These are phyloP conservation scores for Nicotiana tomentosiformis DNA, from an alignment of 257 asterid species.

Conservation along the genomic window DNA sequence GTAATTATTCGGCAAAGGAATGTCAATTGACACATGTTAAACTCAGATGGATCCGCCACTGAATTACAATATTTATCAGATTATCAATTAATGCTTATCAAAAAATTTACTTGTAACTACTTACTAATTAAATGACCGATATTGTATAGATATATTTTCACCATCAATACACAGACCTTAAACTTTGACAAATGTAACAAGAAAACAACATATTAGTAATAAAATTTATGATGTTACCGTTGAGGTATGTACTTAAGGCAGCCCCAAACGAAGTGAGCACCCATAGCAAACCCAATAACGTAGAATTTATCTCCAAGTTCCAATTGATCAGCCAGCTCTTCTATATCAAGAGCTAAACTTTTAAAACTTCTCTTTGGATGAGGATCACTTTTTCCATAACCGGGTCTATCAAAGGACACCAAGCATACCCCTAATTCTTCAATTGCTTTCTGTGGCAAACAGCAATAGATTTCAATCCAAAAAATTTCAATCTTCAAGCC, in stretches of 20 bases:
- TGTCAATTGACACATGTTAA: too few species aligned
- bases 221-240: constrained; percentile 21
- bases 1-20: too few species aligned
- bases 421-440: constrained; percentile 42
- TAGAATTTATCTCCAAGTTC: constrained; percentile 43
- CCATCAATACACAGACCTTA: neutral
- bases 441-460: constrained; percentile 27
- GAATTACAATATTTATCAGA: too few species aligned
- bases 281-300: constrained; percentile 45
- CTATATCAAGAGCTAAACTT: constrained; percentile 42
- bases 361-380: constrained; percentile 39
- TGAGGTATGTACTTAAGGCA: constrained; percentile 51
- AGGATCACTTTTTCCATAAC: constrained; percentile 64
- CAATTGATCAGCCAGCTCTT: constrained; percentile 41
- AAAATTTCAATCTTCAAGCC: neutral
- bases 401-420: constrained; percentile 53
- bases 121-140: neutral
- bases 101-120: too few species aligned
- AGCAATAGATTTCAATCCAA: neutral
- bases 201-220: neutral
- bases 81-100: neutral
- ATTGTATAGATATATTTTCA: neutral
- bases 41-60: too few species aligned
- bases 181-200: neutral
- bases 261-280: constrained; percentile 54